Percentiles rank a stretch among this genome's conserved stretches.
Conservation (phyloP, 345 rosid species). For the Raphanus raphanistrum region DNA sequence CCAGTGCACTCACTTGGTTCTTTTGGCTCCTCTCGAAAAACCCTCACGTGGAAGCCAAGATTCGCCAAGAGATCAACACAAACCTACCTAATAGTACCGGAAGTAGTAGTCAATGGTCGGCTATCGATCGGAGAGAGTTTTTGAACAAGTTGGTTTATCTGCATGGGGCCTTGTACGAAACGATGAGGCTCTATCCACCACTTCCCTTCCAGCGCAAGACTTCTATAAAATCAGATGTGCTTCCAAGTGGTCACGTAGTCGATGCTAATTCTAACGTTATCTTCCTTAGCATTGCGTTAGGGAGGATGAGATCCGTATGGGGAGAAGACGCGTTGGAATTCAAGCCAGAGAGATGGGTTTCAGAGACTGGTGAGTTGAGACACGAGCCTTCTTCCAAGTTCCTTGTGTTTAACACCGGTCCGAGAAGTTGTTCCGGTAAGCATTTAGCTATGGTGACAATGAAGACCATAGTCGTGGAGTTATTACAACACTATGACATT, state of each 20-base stretch:
- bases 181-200: conserved; percentile 41
- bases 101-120: not conserved
- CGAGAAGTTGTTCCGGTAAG: not conserved
- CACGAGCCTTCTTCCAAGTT: not conserved
- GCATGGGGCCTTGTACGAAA: conserved; percentile 36
- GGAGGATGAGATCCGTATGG: not conserved
- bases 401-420: not conserved
- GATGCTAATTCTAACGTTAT: conserved; percentile 4
- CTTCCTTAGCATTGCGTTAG: conserved; percentile 11
- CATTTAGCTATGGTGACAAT: not conserved
- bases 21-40: conserved; percentile 45
- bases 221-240: conserved; percentile 21
- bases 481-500: not conserved
- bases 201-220: conserved; percentile 13
- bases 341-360: not conserved
- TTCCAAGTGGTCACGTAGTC: conserved; percentile 40
- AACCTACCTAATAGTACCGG: not conserved
- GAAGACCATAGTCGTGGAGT: not conserved
- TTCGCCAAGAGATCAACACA: conserved; percentile 16
- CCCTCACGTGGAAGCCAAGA: conserved; percentile 35
- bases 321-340: not conserved
- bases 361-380: not conserved
- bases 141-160: conserved; percentile 32
- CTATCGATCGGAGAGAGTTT: not conserved
- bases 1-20: conserved; percentile 43